A percentile compares a stretch with the other conserved stretches of the same genome.
These are phyloP conservation scores for Botryotinia calthae DNA, from an alignment of 2,329 filamentous ascomycete genomes.

Conservation along the genomic window DNA sequence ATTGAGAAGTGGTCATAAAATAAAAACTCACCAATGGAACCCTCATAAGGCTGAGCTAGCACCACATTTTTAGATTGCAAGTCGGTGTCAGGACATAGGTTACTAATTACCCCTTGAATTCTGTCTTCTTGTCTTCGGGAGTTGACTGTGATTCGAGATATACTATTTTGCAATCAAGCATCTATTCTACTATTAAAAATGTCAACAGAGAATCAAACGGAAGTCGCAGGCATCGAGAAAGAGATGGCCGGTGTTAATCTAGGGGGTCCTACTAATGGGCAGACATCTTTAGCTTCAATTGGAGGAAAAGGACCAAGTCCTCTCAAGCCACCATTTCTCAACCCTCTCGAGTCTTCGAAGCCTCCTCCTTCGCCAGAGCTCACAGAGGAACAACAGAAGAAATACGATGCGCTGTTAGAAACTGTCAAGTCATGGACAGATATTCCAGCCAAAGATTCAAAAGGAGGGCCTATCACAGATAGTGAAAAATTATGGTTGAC, in stretches of 20 bases:
- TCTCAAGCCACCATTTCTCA: slow-evolving; percentile 41
- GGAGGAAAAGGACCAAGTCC: slow-evolving; percentile 39
- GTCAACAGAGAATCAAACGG: slow-evolving; percentile 14
- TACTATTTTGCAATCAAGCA: background rate
- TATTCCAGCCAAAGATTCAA: slow-evolving; percentile 60
- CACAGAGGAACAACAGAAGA: slow-evolving; percentile 72
- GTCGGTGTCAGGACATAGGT: slow-evolving; percentile 4
- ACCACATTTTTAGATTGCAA: slow-evolving; percentile 16
- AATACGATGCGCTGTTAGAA: slow-evolving; percentile 75
- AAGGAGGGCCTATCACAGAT: slow-evolving; percentile 67
- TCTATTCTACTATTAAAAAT: background rate
- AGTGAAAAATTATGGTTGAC: slow-evolving; percentile 87
- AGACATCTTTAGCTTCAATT: background rate
- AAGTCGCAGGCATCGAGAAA: slow-evolving; percentile 12
- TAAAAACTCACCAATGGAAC: background rate
- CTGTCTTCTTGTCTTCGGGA: background rate
- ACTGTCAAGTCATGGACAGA: slow-evolving; percentile 69
- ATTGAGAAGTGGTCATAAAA: background rate
- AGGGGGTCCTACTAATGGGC: background rate
- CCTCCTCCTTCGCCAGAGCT: slow-evolving; percentile 56
- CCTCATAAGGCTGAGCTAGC: slow-evolving; percentile 12
- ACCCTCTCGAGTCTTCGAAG: slow-evolving; percentile 29
- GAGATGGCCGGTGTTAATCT: slow-evolving; percentile 17
- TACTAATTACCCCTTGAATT: background rate
- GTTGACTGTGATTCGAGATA: background rate